phyloP scores from a whole-genome alignment of 129 eudicot genomes.

The Silybum marianum region DNA sequence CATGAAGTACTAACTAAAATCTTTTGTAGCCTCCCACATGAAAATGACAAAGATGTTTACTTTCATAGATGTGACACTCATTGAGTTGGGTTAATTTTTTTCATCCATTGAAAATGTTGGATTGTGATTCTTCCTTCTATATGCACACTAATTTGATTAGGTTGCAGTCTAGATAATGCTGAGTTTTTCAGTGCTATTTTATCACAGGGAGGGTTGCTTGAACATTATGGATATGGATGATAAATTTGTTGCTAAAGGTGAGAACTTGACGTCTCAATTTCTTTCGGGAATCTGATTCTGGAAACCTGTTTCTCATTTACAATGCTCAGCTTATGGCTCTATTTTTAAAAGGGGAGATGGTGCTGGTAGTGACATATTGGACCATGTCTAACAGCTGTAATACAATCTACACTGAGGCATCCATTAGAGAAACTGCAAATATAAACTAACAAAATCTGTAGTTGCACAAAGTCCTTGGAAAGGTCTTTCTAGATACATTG shows the following conservation, averaged over 20 bases:
- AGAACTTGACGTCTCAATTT: conserved; percentile 12
- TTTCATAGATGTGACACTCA: not conserved
- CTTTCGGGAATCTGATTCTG: not conserved
- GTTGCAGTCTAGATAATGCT: conserved; percentile 24
- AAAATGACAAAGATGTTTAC: not conserved
- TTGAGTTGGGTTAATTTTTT: not conserved
- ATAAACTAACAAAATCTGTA: not conserved
- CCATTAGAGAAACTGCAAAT: not conserved
- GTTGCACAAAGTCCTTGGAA: not conserved
- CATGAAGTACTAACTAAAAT: not conserved
- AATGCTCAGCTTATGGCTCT: conserved; percentile 12
- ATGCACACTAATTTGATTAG: conserved; percentile 17
- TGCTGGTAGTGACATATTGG: conserved; percentile 10
- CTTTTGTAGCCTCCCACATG: not conserved
- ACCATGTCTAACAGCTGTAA: not conserved
- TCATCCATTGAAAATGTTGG: conserved; percentile 10
- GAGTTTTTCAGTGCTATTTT: conserved; percentile 26
- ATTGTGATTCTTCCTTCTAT: not conserved
- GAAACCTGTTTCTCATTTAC: not conserved
- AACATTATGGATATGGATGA: conserved; percentile 48
- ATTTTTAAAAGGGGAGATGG: not conserved
- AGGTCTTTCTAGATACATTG: not conserved
- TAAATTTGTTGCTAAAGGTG: conserved; percentile 50
- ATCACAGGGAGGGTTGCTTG: conserved; percentile 41
- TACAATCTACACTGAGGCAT: not conserved